Evolutionary conservation across 1,139 yeast species (phyloP).

Genomic region (Yamadazyma taylorii): DNA sequence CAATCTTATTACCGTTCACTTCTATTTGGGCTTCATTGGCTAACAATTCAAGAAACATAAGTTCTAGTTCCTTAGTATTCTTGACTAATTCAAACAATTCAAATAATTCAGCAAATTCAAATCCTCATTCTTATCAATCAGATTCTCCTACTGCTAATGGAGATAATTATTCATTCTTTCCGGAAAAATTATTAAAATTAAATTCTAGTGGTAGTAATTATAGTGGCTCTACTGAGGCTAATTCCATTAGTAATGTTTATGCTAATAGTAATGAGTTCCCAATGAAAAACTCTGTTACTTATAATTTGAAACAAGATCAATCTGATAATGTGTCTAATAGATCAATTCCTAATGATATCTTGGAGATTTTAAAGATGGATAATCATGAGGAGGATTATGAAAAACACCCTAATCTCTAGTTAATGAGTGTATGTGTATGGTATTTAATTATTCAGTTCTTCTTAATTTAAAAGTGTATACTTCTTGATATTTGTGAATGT

Average conservation of each 20-base stretch:
- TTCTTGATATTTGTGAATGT: too few relatives aligned
- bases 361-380: conserved; percentile 14
- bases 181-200: conserved; percentile 18
- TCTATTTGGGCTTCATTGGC: conserved; percentile 85
- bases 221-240: conserved; percentile 3
- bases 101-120: background rate
- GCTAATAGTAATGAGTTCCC: background rate
- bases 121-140: background rate
- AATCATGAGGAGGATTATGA: conserved; percentile 2
- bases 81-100: conserved; percentile 9
- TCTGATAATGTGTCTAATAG: conserved; percentile 7
- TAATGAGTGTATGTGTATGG: background rate
- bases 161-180: conserved; percentile 20
- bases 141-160: conserved; percentile 16
- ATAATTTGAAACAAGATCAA: conserved; percentile 2
- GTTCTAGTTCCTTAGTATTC: conserved; percentile 10
- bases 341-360: conserved; percentile 15
- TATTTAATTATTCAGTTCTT: background rate
- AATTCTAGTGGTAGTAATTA: conserved; percentile 6
- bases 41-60: conserved; percentile 30
- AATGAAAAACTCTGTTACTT: background rate
- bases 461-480: background rate
- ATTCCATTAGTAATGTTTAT: background rate
- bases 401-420: too few relatives aligned
- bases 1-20: conserved; percentile 74